Evolutionary conservation across 148 eudicot genomes (phyloP).

Genomic region (Dysphania ambrosioides): DNA sequence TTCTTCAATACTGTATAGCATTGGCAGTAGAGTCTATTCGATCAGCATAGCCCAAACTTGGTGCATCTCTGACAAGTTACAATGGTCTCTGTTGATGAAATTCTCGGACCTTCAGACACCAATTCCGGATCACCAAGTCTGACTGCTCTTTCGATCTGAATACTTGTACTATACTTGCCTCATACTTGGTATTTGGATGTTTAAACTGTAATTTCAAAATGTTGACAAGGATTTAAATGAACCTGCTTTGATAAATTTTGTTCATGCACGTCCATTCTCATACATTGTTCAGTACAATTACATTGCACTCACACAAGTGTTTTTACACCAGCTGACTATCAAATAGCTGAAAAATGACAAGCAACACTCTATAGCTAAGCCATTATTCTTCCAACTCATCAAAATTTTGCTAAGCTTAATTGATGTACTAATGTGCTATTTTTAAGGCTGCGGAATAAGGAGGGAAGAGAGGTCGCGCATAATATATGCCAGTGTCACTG

Average conservation of each 20-base stretch:
- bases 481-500: slow-evolving; percentile 27
- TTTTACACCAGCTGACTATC: neutral
- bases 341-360: neutral
- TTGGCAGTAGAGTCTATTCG: slow-evolving; percentile 14
- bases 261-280: too few relatives aligned
- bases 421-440: neutral
- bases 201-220: slow-evolving; percentile 10
- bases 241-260: too few relatives aligned
- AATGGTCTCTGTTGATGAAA: slow-evolving; percentile 14
- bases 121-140: slow-evolving; percentile 37
- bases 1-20: neutral
- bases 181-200: slow-evolving; percentile 53
- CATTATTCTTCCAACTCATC: neutral
- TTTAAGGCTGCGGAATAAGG: neutral
- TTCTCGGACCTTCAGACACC: slow-evolving; percentile 29
- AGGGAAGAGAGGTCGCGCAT: neutral
- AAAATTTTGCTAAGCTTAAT: neutral
- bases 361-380: slow-evolving; percentile 1
- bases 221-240: too few relatives aligned
- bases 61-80: slow-evolving; percentile 12
- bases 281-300: neutral
- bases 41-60: slow-evolving; percentile 32
- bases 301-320: slow-evolving; percentile 3
- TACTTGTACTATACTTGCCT: slow-evolving; percentile 38
- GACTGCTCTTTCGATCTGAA: slow-evolving; percentile 25